A percentile compares a stretch with the other conserved stretches of the same genome.
Conservation (phyloP, 1,284 basidiomycete genomes). For the Megacollybia platyphylla region DNA sequence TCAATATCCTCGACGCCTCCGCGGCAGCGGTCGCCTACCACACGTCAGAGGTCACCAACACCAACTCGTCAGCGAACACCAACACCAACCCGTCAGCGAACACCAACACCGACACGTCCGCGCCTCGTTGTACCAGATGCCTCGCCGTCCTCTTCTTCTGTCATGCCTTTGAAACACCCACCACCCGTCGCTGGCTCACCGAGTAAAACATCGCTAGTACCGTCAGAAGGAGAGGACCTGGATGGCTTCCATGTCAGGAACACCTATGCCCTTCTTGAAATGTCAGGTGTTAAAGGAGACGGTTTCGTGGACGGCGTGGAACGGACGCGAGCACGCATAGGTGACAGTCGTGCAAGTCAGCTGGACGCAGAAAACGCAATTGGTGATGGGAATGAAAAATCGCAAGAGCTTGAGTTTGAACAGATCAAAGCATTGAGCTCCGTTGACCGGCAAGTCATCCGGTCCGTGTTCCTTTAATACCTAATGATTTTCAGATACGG, state of each 20-base stretch:
- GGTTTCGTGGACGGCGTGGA: conserved; percentile 87
- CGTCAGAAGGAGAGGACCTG: conserved; percentile 68
- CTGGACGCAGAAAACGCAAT: conserved; percentile 41
- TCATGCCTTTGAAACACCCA: conserved; percentile 22
- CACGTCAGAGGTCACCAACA: no score
- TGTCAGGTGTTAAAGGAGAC: conserved; percentile 80
- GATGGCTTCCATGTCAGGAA: conserved; percentile 81
- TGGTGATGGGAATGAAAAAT: conserved; percentile 44
- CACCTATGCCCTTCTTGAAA: conserved; percentile 80
- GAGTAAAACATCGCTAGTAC: conserved; percentile 48
- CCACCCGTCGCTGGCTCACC: conserved; percentile 22
- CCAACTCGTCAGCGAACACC: no score
- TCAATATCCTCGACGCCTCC: conserved; percentile 5
- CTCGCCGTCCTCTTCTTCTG: conserved; percentile 16
- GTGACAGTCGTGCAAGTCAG: conserved; percentile 45
- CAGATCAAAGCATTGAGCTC: conserved; percentile 60
- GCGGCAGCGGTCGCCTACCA: conserved; percentile 7
- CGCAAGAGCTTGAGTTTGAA: conserved; percentile 41
- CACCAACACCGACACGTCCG: conserved; percentile 8
- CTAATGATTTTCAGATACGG: conserved; percentile 53
- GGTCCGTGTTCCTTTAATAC: conserved; percentile 8
- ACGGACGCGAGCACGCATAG: conserved; percentile 78
- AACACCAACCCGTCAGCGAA: no score
- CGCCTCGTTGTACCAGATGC: conserved; percentile 3
- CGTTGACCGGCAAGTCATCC: conserved; percentile 61